Base-by-base conservation (phyloP, 2,329 filamentous ascomycete genomes). In the Aspergillus aculeatinus region DNA sequence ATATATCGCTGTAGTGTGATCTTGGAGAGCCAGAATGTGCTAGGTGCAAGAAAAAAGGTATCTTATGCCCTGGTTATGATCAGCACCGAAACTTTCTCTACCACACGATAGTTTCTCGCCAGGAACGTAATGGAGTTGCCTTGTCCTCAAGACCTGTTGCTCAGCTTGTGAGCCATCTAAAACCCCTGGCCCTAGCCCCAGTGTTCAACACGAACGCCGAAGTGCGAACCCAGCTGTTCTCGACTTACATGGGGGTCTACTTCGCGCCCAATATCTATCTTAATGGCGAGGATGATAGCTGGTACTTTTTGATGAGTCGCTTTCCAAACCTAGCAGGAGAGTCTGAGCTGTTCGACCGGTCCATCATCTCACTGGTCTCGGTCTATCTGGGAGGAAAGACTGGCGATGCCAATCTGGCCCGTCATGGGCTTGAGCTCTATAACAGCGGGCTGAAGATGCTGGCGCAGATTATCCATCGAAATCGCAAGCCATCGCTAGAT, bases 171-270 rank as follows among this genome's bases (percentile, higher is more conserved):
- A n/a, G 49, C 31, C 29, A 51, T 11, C 49, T 51, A n/a, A 21
- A 21, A 19, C 29, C 29, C 14, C 49, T 51, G 25, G 49, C 29
- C 6, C 21, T 51, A 10, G 16, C 49, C 2, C 25, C 29, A 19
- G 9, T 6, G 14, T 21, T 51, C 14, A 33, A 51, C 19, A 11
- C 33, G 49, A 33, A n/a, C 14, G 29, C 49, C 27, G 49, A 51
- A 31, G 27, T 19, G n/a, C 49, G 49, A 27, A 51, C 49, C 14
- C 25, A 68, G 44, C 25, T 67, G 42, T 4, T 64, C 53, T 25
- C 53, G 10, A 21, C 42, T 11, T 56, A n/a, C 16, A 35, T 42
- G 29, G 7, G 53, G 11, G 21, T 27, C 2, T 53, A 23, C 47
- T 48, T 44, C 47, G n/a, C 51, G 21, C 29, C 47, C 35, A 12